Base-by-base conservation (phyloP, 2,329 filamentous ascomycete genomes). In the Myriosclerotinia duriaeana region DNA sequence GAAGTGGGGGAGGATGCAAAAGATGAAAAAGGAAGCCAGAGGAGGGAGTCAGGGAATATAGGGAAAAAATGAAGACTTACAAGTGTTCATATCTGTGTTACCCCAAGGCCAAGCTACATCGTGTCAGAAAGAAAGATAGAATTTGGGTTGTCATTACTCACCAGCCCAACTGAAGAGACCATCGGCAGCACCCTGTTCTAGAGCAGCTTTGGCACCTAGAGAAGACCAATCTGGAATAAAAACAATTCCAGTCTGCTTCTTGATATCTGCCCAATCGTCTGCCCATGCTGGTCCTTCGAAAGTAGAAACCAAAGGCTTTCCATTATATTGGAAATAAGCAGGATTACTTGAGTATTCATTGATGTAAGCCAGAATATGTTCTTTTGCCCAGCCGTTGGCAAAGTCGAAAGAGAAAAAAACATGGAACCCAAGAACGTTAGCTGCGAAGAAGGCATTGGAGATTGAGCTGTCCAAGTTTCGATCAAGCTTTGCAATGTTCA, bases 71-170 rank as follows among this genome's bases (percentile, higher is more conserved):
- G 2, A 17, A 17, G 42, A 46, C 42, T 46, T 46, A 46, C 42
- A 54, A 22, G 53, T 54, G 6, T 72, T 71, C 36, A 69, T 68
- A 11, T 70, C 69, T 63, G 68, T 68, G n/a, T 62, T 67, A 5
- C 58, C 55, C 70, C 70, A 72, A 62, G 65, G 69, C 70, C 71
- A 66, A 65, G 30, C n/a, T 52, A 38, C 38, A 22, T 38, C 12
- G 9, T 38, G 53, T 54, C 7, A 54, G 34, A 22, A 22, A 14
- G 20, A 20, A 6, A 54, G 14, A 53, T 11, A 36, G 4, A 15
- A 22, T n/a, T n/a, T 2, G 11, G 9, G 14, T 34, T 34, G 2
- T 38, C 53, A 38, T 54, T n/a, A 54, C 34, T 54, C 11, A 22
- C 53, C 53, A 54, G 40, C 22, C 60, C 50, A 65, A 38, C 44